Base-by-base conservation (phyloP, 2,329 filamentous ascomycete species). In the Nannizziopsis arthrosporioides region DNA sequence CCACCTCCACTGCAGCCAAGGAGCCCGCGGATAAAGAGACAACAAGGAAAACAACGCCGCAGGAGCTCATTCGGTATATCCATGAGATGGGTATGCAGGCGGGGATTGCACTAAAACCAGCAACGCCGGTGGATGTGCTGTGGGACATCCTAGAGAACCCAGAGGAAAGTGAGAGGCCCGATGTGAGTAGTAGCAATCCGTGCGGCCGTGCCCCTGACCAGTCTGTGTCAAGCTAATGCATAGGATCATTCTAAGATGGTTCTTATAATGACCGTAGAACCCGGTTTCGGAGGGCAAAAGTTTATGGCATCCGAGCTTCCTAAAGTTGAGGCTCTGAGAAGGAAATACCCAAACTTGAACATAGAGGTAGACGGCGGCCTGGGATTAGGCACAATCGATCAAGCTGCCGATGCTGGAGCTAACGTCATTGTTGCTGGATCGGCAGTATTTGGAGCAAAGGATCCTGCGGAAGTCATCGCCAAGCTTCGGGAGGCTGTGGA, bases 361-460 rank as follows among this genome's bases (percentile, higher is more conserved):
- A 98, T 98, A 59, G 92, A 98, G 69, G 90, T 98, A 36, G 92
- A 98, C 64, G 92, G 92, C 46, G 92, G 92, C 2, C 68, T 98
- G 39, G 88, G 87, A 1, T 81, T 87, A 47, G 79, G 80, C 55
- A 98, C 92, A 0, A 92, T 98, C 57, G 89, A 92, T 59, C 84
- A 90, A 63, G 92, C 92, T 6, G 92, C 92, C 0, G 87, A 94
- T 52, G 92, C 92, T 0, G 92, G 92, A 31, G 92, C 92, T 48
- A 98, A 98, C 60, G 92, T 98, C 49, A 98, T 98, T 61, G 92
- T 98, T 44, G 90, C 92, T 9, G 92, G 92, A 27, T 94, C 86
- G 60, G 92, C 92, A 36, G 88, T 98, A 6, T 98, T 96, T 67
- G 88, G 89, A 32, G 90, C 92, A 14, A 76, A 87, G 61, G 85